Conservation (phyloP, 2,329 filamentous ascomycete genomes). For the Aspergillus spinulosporus region DNA sequence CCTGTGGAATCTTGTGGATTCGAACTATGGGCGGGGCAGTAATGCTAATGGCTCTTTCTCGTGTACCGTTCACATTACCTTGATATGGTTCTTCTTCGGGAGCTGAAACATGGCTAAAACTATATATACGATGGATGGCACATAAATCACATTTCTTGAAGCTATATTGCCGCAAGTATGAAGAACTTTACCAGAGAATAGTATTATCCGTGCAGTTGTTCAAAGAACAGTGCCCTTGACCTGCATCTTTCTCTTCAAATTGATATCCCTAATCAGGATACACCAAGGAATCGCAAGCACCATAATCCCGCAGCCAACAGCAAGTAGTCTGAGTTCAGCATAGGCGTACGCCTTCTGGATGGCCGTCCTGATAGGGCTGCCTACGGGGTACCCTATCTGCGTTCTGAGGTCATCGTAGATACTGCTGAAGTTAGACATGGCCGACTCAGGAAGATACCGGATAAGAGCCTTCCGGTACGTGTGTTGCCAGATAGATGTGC, state of each 20-base stretch:
- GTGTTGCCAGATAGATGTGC: constrained; percentile 62
- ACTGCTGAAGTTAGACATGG: constrained; percentile 5
- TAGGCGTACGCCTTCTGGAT: constrained; percentile 63
- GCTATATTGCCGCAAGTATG: too few species aligned
- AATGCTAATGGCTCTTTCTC: background rate
- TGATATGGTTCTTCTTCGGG: too few species aligned
- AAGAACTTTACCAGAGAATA: background rate
- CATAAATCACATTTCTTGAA: too few species aligned
- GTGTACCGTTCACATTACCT: background rate
- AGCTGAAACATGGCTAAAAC: too few species aligned
- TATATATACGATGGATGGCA: background rate
- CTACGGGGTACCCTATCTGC: constrained; percentile 35
- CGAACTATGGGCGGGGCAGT: background rate
- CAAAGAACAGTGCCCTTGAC: constrained; percentile 47
- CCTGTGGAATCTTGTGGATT: background rate
- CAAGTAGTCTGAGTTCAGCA: constrained; percentile 54
- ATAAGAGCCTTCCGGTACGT: constrained; percentile 52
- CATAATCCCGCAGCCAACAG: constrained; percentile 50
- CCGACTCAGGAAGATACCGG: constrained; percentile 10
- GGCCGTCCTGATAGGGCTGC: constrained; percentile 51
- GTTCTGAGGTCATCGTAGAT: constrained; percentile 18
- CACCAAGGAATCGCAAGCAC: constrained; percentile 46
- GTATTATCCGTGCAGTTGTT: background rate
- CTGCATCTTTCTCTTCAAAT: constrained; percentile 52
- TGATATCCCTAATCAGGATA: constrained; percentile 52